Evolutionary conservation across 208 protist genomes (phyloP).

Genomic region (Paratrypanosoma confusum): DNA sequence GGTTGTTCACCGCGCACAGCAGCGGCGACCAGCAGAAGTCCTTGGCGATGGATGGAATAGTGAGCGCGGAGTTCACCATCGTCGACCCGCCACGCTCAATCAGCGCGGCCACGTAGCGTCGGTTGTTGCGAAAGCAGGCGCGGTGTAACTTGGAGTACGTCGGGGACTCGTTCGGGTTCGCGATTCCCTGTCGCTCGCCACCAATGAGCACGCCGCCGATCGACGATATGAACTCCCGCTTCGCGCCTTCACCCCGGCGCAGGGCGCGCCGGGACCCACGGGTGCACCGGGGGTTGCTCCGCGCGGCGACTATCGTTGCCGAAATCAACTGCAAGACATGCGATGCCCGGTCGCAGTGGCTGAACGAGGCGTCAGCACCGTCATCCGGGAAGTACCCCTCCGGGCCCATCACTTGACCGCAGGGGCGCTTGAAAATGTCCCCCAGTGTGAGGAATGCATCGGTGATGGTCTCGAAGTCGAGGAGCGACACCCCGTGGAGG

Average conservation of each 20-base stretch:
- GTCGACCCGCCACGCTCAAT: conserved; percentile 54
- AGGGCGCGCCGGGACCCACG: no score
- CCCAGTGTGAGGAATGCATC: conserved; percentile 55
- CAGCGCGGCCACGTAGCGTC: conserved; percentile 67
- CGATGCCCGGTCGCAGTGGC: no score
- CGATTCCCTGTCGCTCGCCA: conserved; percentile 1
- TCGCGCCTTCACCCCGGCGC: no score
- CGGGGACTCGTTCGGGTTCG: conserved; percentile 3
- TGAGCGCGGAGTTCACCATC: conserved; percentile 60
- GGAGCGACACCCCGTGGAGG: conserved; percentile 39
- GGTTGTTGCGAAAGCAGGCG: conserved; percentile 83
- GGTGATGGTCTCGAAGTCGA: conserved; percentile 61
- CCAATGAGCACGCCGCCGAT: not conserved
- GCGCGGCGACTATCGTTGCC: no score
- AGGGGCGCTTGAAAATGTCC: conserved; percentile 47
- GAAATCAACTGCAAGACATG: no score
- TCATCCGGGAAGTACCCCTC: no score
- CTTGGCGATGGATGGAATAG: conserved; percentile 31
- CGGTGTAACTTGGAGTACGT: conserved; percentile 54
- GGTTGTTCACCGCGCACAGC: conserved; percentile 84
- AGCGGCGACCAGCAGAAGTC: conserved; percentile 78
- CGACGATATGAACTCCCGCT: no score
- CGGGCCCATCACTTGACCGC: conserved; percentile 22
- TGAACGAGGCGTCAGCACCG: no score
- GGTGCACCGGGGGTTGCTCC: no score